Evolutionary conservation across 192 early-diverging fungal species (phyloP).

Genomic region (Podila horticola): DNA sequence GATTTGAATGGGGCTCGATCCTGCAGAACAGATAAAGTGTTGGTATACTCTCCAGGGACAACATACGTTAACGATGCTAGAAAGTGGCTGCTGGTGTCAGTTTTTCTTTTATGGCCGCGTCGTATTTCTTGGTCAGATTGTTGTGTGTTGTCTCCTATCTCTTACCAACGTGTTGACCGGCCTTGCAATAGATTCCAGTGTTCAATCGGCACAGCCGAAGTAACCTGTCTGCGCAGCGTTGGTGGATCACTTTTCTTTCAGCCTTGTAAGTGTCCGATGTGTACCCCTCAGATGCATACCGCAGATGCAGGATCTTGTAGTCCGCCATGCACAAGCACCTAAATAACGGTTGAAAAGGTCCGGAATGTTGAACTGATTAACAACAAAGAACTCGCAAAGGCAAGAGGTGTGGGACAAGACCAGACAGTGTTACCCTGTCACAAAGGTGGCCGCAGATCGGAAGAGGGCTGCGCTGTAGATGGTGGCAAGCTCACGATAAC

Average conservation of each 20-base stretch:
- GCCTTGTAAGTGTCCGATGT: constrained; percentile 58
- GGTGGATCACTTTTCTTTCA: constrained; percentile 58
- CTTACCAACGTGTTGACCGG: constrained; percentile 52
- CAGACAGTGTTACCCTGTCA: constrained; percentile 32
- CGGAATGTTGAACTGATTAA: not conserved
- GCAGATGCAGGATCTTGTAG: constrained; percentile 60
- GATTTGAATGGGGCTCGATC: constrained; percentile 58
- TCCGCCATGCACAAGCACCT: constrained; percentile 60
- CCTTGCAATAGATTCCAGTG: constrained; percentile 59
- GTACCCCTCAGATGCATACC: constrained; percentile 53
- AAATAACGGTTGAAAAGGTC: not conserved
- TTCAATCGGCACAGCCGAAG: constrained; percentile 56
- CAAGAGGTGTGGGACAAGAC: not conserved
- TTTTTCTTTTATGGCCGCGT: not conserved
- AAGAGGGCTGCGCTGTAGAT: constrained; percentile 38
- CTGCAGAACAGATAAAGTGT: constrained; percentile 58
- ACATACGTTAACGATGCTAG: constrained; percentile 57
- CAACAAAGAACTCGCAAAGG: not conserved
- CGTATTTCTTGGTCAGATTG: no score
- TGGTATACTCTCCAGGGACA: constrained; percentile 57
- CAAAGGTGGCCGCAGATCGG: constrained; percentile 42
- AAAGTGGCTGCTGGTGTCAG: not conserved
- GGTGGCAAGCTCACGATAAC: constrained; percentile 38
- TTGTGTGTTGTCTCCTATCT: not conserved
- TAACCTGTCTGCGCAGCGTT: constrained; percentile 54